Conservation (phyloP, 2,329 filamentous ascomycete species). For the Coleophoma eucalyptorum region DNA sequence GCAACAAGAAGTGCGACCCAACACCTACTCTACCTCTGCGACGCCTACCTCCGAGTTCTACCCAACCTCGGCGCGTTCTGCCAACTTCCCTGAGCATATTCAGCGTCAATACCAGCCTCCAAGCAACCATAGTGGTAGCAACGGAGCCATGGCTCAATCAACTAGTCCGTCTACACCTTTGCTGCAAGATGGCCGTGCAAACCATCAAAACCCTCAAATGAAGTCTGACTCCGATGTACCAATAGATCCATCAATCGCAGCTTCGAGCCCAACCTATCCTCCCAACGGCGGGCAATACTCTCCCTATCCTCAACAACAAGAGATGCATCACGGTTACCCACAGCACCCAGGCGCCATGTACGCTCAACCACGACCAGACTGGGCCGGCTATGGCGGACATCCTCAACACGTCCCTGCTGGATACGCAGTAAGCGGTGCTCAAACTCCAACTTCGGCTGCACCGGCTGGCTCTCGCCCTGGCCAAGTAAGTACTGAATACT, state of each 20-base stretch:
- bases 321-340: constrained; percentile 77
- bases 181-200: constrained; percentile 68
- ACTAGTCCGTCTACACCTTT: constrained; percentile 95
- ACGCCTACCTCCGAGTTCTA: constrained; percentile 88
- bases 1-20: constrained; percentile 69
- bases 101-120: constrained; percentile 75
- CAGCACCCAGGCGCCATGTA: constrained; percentile 62
- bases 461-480: constrained; percentile 49
- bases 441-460: constrained; percentile 49
- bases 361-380: constrained; percentile 69
- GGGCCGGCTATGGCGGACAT: constrained; percentile 61
- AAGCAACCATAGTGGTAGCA: constrained; percentile 67
- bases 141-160: constrained; percentile 96
- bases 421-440: constrained; percentile 26
- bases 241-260: constrained; percentile 98
- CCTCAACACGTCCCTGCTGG: constrained; percentile 23
- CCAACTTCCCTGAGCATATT: constrained; percentile 83
- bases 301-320: constrained; percentile 79
- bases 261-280: constrained; percentile 87
- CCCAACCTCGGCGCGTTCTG: constrained; percentile 71
- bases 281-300: constrained; percentile 72
- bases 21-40: constrained; percentile 55
- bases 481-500: constrained; percentile 47
- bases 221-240: constrained; percentile 96
- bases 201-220: constrained; percentile 71